Conservation (phyloP, 768 basidiomycete genomes). For the Phanerochaete sordida region DNA sequence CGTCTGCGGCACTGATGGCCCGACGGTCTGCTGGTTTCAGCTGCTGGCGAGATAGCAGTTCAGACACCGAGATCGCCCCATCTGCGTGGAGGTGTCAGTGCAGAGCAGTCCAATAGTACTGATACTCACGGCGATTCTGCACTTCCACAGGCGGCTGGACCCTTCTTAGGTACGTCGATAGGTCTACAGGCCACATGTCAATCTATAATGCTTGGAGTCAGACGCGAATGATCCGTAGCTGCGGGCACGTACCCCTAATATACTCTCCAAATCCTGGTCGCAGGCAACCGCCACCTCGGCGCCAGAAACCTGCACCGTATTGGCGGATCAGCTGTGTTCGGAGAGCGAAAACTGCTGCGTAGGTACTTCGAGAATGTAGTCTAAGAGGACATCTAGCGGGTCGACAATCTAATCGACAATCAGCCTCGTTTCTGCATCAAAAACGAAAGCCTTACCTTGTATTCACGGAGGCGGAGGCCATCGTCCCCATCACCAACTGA, state of each 20-base stretch:
- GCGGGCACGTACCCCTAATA: constrained; percentile 6
- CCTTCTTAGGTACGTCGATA: not conserved
- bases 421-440: too few species aligned
- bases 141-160: not conserved
- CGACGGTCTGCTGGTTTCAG: too few species aligned
- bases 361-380: too few species aligned
- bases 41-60: too few species aligned
- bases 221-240: not conserved
- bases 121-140: not conserved
- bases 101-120: not conserved
- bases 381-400: too few species aligned
- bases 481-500: too few species aligned
- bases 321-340: too few species aligned
- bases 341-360: too few species aligned
- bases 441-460: too few species aligned
- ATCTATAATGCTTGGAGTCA: not conserved
- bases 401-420: too few species aligned
- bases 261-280: constrained; percentile 6
- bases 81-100: not conserved
- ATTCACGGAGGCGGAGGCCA: too few species aligned
- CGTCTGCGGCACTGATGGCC: not conserved
- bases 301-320: constrained; percentile 4
- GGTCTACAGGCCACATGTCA: not conserved
- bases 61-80: constrained; percentile 1
- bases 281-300: constrained; percentile 16